phyloP scores from a whole-genome alignment of 768 basidiomycete species.

The Antrodiella citrinella region DNA sequence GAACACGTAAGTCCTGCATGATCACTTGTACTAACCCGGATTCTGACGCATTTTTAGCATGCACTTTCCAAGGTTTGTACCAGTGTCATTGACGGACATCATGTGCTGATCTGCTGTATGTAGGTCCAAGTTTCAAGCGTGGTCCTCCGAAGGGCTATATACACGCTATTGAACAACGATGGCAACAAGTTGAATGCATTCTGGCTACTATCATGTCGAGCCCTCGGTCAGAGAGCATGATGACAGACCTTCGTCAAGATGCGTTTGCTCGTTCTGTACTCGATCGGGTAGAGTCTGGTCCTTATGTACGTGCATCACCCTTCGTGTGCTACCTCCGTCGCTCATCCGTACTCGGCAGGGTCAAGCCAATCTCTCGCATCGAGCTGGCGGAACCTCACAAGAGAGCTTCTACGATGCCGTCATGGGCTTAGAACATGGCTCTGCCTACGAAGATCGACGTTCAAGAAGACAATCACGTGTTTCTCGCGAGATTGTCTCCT shows the following conservation, averaged over 20 bases:
- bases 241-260: conserved; percentile 61
- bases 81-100: conserved; percentile 31
- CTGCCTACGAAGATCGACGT: conserved; percentile 19
- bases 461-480: conserved; percentile 66
- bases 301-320: conserved; percentile 47
- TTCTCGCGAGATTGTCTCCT: conserved; percentile 74
- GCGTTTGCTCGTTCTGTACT: conserved; percentile 73
- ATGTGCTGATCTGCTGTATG: too few relatives aligned
- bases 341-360: conserved; percentile 23
- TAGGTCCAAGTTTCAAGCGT: conserved; percentile 74
- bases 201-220: conserved; percentile 75
- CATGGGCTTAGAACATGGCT: conserved; percentile 6
- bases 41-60: conserved; percentile 14
- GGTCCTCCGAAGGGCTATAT: conserved; percentile 90
- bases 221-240: conserved; percentile 49
- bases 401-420: conserved; percentile 27
- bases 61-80: conserved; percentile 62
- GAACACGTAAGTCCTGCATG: conserved; percentile 14
- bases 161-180: conserved; percentile 84
- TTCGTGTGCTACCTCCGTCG: background rate
- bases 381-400: too few relatives aligned
- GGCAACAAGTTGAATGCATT: conserved; percentile 90
- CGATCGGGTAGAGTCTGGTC: conserved; percentile 67
- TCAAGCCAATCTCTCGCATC: too few relatives aligned
- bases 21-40: conserved; percentile 4